These are phyloP conservation scores for Lipomyces starkeyi DNA, from an alignment of 805 yeast genomes.

Conservation along the genomic window DNA sequence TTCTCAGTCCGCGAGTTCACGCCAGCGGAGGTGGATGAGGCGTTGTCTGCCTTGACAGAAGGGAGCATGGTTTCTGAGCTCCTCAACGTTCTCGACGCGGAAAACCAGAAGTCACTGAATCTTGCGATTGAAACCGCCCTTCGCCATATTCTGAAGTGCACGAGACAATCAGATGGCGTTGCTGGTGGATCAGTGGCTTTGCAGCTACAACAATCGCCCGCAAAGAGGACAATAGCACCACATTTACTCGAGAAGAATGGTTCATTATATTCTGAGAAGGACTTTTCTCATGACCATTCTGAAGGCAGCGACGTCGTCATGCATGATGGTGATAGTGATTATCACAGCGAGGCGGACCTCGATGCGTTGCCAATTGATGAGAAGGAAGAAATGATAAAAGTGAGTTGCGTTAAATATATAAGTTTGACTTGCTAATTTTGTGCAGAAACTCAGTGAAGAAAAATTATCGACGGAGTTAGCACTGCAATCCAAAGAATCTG, in stretches of 20 bases:
- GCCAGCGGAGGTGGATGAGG: conserved; percentile 14
- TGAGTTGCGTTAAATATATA: not conserved
- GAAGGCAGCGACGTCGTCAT: not conserved
- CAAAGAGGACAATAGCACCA: not conserved
- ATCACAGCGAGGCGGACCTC: conserved; percentile 5
- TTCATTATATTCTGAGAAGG: not conserved
- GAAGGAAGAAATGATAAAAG: conserved; percentile 1
- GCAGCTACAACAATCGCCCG: not conserved
- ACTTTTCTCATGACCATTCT: not conserved
- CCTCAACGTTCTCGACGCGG: conserved; percentile 29
- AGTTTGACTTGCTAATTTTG: not conserved
- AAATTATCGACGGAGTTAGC: not conserved
- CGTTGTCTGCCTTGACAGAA: conserved; percentile 12
- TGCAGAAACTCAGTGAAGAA: conserved; percentile 2
- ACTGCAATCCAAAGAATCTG: conserved; percentile 10
- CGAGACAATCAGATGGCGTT: conserved; percentile 24
- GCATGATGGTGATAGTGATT: conserved; percentile 3
- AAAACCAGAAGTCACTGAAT: conserved; percentile 16
- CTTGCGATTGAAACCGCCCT: conserved; percentile 18
- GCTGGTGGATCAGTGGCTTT: not conserved
- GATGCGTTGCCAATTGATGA: conserved; percentile 3
- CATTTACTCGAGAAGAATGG: not conserved
- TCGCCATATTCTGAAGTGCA: conserved; percentile 14
- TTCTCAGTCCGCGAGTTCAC: conserved; percentile 18
- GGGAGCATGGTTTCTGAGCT: conserved; percentile 23